phyloP scores from a whole-genome alignment of 2,329 filamentous ascomycete genomes.

The Diplodia mutila region DNA sequence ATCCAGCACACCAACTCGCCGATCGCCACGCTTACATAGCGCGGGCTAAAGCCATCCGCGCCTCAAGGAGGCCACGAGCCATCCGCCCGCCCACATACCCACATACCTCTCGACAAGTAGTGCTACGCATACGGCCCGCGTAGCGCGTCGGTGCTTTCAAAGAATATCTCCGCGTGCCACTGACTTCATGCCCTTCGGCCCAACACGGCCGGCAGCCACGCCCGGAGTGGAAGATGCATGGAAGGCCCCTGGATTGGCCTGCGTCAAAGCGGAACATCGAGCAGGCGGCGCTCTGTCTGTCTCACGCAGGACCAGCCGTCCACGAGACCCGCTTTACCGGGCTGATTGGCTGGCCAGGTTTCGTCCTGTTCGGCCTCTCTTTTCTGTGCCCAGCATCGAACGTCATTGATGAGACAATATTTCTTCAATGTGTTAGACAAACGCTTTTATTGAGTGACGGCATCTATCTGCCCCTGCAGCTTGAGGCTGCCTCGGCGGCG shows the following conservation, averaged over 20 bases:
- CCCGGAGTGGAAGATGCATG: no score
- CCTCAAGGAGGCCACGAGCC: not conserved
- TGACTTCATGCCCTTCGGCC: not conserved
- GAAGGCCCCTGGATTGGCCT: not conserved
- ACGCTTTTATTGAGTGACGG: not conserved
- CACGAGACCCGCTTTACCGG: not conserved
- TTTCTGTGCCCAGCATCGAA: not conserved
- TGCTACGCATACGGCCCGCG: not conserved
- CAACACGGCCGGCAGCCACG: not conserved
- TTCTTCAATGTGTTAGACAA: not conserved
- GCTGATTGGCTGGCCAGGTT: not conserved
- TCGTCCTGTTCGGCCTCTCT: not conserved
- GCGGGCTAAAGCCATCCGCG: not conserved
- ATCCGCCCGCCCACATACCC: not conserved
- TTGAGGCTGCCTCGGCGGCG: not conserved
- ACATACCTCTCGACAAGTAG: not conserved
- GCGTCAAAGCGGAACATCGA: not conserved
- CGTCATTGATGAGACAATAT: not conserved
- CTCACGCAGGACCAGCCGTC: not conserved
- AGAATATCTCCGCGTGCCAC: not conserved
- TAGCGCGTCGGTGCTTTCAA: not conserved
- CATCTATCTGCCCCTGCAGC: not conserved
- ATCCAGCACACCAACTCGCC: not conserved
- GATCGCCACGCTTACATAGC: conserved; percentile 6
- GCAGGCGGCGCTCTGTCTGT: not conserved